phyloP scores from a whole-genome alignment of 805 yeast species.

The Maudiozyma barnettii region DNA sequence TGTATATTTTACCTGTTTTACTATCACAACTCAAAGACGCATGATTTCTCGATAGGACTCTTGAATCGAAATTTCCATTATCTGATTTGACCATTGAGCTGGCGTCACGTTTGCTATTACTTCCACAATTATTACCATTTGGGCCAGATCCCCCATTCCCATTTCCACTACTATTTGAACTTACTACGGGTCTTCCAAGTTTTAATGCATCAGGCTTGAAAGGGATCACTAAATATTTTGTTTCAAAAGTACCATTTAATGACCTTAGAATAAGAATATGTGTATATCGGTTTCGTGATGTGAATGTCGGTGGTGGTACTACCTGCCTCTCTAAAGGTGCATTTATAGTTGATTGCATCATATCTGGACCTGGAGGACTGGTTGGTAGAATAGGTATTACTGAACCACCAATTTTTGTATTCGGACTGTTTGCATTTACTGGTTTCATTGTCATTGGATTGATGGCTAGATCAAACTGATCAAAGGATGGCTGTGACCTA shows the following conservation, averaged over 20 bases:
- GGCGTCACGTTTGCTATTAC: slow-evolving; percentile 8
- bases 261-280: slow-evolving; percentile 67
- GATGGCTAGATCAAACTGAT: slow-evolving; percentile 3
- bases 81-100: slow-evolving; percentile 42
- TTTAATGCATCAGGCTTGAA: slow-evolving; percentile 72
- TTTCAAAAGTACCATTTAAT: slow-evolving; percentile 71
- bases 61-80: slow-evolving; percentile 89
- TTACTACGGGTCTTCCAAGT: slow-evolving; percentile 77
- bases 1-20: slow-evolving; percentile 51
- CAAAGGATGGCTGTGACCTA: slow-evolving; percentile 6
- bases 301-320: slow-evolving; percentile 6
- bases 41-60: slow-evolving; percentile 88
- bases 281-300: slow-evolving; percentile 28
- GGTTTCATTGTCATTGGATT: background rate
- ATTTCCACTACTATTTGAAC: slow-evolving; percentile 7
- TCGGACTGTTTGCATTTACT: background rate
- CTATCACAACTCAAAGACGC: slow-evolving; percentile 79
- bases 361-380: no score
- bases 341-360: no score
- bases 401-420: background rate
- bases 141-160: slow-evolving; percentile 28
- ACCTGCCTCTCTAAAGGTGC: background rate
- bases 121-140: slow-evolving; percentile 28
- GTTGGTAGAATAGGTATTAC: no score
- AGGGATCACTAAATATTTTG: slow-evolving; percentile 73